Base-by-base conservation (phyloP, 352 stramenopile species). In the Phytophthora cajani region DNA sequence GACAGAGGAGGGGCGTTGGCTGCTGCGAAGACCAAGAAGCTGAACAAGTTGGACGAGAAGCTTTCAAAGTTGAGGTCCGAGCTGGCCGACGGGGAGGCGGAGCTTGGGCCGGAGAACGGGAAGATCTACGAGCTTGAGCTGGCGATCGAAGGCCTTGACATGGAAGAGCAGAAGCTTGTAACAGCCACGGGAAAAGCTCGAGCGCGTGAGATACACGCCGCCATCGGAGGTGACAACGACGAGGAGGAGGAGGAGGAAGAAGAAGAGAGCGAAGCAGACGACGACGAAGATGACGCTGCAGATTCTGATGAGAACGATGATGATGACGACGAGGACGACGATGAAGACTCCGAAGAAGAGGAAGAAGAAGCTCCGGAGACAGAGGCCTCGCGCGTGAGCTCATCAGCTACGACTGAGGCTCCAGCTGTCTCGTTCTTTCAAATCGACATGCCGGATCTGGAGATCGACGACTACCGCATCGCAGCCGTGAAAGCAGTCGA, bases 101-200 rank as follows among this genome's bases (percentile, higher is more conserved):
- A 62, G 11, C 60, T 62, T 53, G 62, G 52, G 3, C 58, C 61
- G 4, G 74, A 78, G 21, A 78, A 82, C 17, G 66, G 73, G 2
- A 85, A 87, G 49, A 81, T 88, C 5, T 55, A 84, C 32, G 72
- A 87, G 16, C 51, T 88, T 1, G 77, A 87, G 52, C 64, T 80
- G 21, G 75, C 71, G 14, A 75, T 88, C 17, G 79, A 82, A 12
- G 65, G 59, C 3, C 38, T 87, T 7, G 63, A 75, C 7, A 68
- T 67, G 5, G 74, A 67, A 16, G 71, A 82, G 19, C 19, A 56
- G 6, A 80, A 79, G 23, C 69, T 81, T 0, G 52, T 14, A 7
- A 67, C 36, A 1, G 38, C 47, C 3, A 74, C 65, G 7, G 68
- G 77, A 42, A 81, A 73, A 47, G 57, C 69, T 16, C 72, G 70